Base-by-base conservation (phyloP, 2,329 filamentous ascomycete species). In the Cladophialophora immunda region DNA sequence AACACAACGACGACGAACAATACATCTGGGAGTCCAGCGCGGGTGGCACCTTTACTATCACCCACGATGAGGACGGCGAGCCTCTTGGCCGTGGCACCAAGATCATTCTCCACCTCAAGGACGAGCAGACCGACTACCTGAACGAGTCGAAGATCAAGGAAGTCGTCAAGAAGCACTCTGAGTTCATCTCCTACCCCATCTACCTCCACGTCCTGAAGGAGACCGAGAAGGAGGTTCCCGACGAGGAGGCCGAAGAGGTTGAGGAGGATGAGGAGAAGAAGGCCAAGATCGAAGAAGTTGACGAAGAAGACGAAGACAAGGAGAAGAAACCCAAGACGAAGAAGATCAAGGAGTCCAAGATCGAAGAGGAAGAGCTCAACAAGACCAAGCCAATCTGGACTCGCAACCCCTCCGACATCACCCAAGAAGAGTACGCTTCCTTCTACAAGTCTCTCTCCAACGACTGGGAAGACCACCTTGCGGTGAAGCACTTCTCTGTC, bases 301-400 rank as follows among this genome's bases (percentile, higher is more conserved):
- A 93, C 59, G 91, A 92, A 65, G 92, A 94, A 62, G 92, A 96
- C 77, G 90, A 91, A 70, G 86, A 90, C 75, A 88, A 92, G 75
- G 89, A 97, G 86, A 94, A 96, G 87, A 89, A 94, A 86, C 89
- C 90, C 82, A 97, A 98, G 92, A 97, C 94, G 83, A 98, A 98
- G 92, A 99, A 93, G 87, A 80, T 99, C 86, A 99, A 97, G 90
- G 94, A 98, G 89, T 94, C 90, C 81, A 94, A 93, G 86, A 92
- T 97, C 70, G 94, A 98, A 85, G 94, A 99, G 85, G 95, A 99
- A 85, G 95, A 99, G 86, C 91, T 99, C 81, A 99, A 99, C 91
- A 98, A 98, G 91, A 95, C 94, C 84, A 98, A 99, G 91, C 94
- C 94, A 81, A 99, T 99, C 87, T 99, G 94, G 94, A 98, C 95